Base-by-base conservation (phyloP, 192 early-diverging fungal genomes). In the Globomyces pollinis-pini region DNA sequence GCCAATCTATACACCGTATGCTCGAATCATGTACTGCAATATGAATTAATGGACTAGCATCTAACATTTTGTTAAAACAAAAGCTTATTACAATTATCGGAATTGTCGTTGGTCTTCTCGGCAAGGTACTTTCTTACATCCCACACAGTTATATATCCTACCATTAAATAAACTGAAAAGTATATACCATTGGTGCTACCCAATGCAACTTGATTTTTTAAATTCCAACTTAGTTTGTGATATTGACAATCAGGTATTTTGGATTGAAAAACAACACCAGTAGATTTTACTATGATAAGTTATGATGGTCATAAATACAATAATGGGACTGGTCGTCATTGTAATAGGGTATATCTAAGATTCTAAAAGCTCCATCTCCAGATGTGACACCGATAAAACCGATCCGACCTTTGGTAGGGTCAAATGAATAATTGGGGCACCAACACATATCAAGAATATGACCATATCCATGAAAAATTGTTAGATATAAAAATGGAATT, bases 91-190 rank as follows among this genome's bases (percentile, higher is more conserved):
- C n/a, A n/a, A n/a, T n/a, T n/a, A n/a, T n/a, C n/a, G n/a, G n/a
- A n/a, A n/a, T n/a, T n/a, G 31, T 39, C 18, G 5, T 3, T 21
- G 5, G 26, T 7, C 18, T 16, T 39, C 23, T 39, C 33, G 8
- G 21, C 5, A 9, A 54, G 52, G 6, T 12, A 21, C 5, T 33
- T 7, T 2, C 29, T 3, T 3, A 54, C 8, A 39, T 54, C 29
- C 52, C 52, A 54, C 20, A 54, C 52, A 26, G n/a, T 24, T 21
- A 54, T 20, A 8, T 54, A 9, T 0, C 52, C 52, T 54, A 39
- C 52, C 5, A 24, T 1, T 20, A 54, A 24, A 21, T 39, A 18
- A n/a, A n/a, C n/a, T n/a, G 12, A 39, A 18, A 0, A 12, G 6
- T 12, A 36, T 35, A 35, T 34, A 54, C 52, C 52, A 24, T 54